phyloP scores from a whole-genome alignment of 352 stramenopile genomes.

The Elongisporangium senticosum region DNA sequence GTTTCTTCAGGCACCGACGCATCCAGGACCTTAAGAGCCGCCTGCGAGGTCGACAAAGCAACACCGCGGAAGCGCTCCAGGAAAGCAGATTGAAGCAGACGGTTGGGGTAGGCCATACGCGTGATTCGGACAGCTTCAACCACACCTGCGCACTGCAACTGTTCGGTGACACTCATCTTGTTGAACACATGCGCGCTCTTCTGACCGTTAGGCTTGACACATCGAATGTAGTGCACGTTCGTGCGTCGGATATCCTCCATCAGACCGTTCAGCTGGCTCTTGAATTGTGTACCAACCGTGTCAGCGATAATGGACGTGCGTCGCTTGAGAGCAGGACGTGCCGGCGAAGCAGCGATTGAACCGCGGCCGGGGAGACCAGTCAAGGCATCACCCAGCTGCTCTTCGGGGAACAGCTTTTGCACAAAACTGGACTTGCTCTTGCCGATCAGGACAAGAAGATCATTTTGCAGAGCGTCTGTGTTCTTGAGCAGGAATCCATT shows the following conservation, averaged over 20 bases:
- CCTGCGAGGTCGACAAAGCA: constrained; percentile 12
- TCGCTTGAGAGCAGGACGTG: constrained; percentile 43
- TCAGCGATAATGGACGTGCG: constrained; percentile 81
- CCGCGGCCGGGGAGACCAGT: constrained; percentile 26
- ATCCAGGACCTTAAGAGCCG: constrained; percentile 7
- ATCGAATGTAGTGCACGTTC: constrained; percentile 98
- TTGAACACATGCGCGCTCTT: constrained; percentile 89
- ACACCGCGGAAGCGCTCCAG: constrained; percentile 80
- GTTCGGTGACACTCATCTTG: constrained; percentile 91
- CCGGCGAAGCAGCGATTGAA: constrained; percentile 6
- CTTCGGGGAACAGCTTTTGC: constrained; percentile 72
- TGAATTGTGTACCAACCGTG: constrained; percentile 91
- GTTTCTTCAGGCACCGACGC: constrained; percentile 31
- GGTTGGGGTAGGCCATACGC: constrained; percentile 97
- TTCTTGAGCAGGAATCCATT: constrained; percentile 96
- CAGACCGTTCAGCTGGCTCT: constrained; percentile 89
- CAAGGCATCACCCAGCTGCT: constrained; percentile 48
- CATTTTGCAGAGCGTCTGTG: constrained; percentile 93
- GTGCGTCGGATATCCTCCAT: constrained; percentile 94
- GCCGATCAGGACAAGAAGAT: constrained; percentile 81
- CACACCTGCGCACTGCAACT: constrained; percentile 97
- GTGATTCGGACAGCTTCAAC: constrained; percentile 98
- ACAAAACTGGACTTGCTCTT: constrained; percentile 68
- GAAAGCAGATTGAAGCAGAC: constrained; percentile 88
- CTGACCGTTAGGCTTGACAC: constrained; percentile 98